Percentiles rank a stretch among this genome's conserved stretches.
phyloP scores from a whole-genome alignment of 2,329 filamentous ascomycete genomes.

The Hortaea werneckii region DNA sequence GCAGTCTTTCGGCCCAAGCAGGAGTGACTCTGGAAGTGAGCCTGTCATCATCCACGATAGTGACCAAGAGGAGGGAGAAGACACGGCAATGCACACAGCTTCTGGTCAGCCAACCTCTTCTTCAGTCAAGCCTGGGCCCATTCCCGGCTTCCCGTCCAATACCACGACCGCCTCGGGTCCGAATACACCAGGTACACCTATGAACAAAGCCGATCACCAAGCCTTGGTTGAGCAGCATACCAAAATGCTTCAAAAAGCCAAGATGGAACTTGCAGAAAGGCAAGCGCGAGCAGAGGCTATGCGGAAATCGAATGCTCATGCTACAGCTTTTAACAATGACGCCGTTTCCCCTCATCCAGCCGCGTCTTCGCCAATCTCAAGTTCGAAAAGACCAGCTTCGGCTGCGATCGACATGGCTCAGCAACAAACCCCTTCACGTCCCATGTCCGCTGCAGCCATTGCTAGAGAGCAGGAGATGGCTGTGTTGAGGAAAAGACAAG shows the following conservation, averaged over 20 bases:
- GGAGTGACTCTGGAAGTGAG: constrained; percentile 39
- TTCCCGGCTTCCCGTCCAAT: neutral
- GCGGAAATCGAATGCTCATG: neutral
- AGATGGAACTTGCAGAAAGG: neutral
- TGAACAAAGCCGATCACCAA: neutral
- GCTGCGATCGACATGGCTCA: neutral
- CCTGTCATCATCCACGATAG: constrained; percentile 76
- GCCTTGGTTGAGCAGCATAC: neutral
- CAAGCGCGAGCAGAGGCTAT: neutral
- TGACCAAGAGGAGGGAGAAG: constrained; percentile 50
- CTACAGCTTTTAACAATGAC: neutral
- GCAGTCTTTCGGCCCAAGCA: constrained; percentile 47
- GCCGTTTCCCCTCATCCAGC: neutral
- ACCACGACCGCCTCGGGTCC: neutral
- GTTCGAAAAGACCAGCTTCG: neutral
- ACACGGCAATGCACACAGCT: neutral
- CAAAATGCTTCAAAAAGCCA: constrained; percentile 15
- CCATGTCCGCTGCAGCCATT: neutral
- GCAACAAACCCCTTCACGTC: neutral
- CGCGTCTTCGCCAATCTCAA: neutral
- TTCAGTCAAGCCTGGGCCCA: neutral
- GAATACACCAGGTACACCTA: neutral
- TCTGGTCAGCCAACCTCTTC: neutral
- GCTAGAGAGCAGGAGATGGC: constrained; percentile 1
- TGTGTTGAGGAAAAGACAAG: neutral